Evolutionary conservation across 2,329 filamentous ascomycete genomes (phyloP).

Genomic region (Talaromyces sp.): DNA sequence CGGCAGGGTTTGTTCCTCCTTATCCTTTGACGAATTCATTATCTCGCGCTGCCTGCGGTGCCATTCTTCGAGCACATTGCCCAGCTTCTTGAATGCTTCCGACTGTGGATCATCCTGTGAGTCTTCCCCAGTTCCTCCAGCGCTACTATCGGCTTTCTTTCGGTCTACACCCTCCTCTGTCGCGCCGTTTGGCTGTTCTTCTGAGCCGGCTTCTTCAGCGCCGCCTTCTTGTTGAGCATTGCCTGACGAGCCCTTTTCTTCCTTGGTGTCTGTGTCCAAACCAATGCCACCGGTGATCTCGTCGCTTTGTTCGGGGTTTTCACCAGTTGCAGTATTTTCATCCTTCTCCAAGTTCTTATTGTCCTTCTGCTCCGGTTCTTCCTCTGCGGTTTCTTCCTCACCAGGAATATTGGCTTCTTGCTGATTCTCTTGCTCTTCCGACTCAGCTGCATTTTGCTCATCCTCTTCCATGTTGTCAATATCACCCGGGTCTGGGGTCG

Average conservation of each 20-base stretch:
- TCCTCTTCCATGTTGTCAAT: constrained; percentile 37
- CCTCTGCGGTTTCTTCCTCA: constrained; percentile 40
- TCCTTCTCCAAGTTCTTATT: constrained; percentile 49
- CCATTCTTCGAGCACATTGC: constrained; percentile 89
- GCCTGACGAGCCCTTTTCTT: constrained; percentile 45
- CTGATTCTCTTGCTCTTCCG: constrained; percentile 28
- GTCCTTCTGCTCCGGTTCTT: constrained; percentile 54
- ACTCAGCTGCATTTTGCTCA: constrained; percentile 48
- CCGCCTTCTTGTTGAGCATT: constrained; percentile 45
- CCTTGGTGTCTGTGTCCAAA: constrained; percentile 42
- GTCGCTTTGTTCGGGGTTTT: constrained; percentile 52
- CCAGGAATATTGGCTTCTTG: constrained; percentile 47
- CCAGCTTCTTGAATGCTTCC: constrained; percentile 89
- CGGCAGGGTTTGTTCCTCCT: constrained; percentile 54
- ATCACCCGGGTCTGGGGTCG: constrained; percentile 34
- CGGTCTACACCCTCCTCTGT: constrained; percentile 44
- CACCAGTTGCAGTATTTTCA: constrained; percentile 52
- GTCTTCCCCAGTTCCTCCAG: constrained; percentile 38
- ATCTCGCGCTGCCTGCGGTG: constrained; percentile 87
- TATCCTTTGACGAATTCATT: constrained; percentile 56
- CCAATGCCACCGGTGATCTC: constrained; percentile 41
- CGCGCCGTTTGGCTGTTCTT: constrained; percentile 46
- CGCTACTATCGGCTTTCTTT: constrained; percentile 36
- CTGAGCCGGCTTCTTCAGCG: constrained; percentile 48
- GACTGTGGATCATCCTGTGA: constrained; percentile 45